Base-by-base conservation (phyloP, 495 filamentous ascomycete species). In the Xylaria sp. region DNA sequence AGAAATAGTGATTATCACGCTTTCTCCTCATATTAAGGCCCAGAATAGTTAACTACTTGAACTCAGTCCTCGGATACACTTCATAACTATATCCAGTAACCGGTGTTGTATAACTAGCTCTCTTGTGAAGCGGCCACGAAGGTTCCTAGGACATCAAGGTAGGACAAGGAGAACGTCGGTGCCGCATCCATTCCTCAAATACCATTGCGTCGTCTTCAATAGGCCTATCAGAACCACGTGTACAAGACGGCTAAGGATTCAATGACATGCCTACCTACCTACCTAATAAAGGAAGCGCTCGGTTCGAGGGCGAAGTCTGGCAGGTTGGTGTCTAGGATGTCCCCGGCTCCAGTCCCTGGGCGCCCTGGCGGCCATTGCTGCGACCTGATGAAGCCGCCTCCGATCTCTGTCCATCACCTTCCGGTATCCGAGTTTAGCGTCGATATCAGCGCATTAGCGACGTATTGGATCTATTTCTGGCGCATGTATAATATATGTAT, bases 391-490 rank as follows among this genome's bases (percentile, higher is more conserved):
- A 44, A 63, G 55, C 17, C 29, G 19, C 59, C 55, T 61, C 43
- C 31, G 55, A 61, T 62, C 31, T 64, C 35, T 48, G 21, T 46
- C 37, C 66, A 48, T 31, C 52, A n/a, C 11, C 31, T 57, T 68
- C 50, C 66, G 66, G 21, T 35, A 61, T 58, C 66, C 52, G 52
- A 61, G 11, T 68, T 58, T 68, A 58, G 58, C 66, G 66, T 68
- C 53, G 66, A 68, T 58, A 33, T 12, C n/a, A 58, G n/a, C 53
- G 58, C 66, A 68, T 68, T 58, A 68, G 66, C 66, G 37, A 43
- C 35, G 31, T 44, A 24, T 59, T 31, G 19, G n/a, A 43, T 44
- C 52, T 68, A 44, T 43, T 46, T 52, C 58, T 17, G 43, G 55
- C 9, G 35, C 26, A 43, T 69, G 29, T 33, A 21, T 11, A 26